Base-by-base conservation (phyloP, 257 asterid species). In the Solanum lignicaule region DNA sequence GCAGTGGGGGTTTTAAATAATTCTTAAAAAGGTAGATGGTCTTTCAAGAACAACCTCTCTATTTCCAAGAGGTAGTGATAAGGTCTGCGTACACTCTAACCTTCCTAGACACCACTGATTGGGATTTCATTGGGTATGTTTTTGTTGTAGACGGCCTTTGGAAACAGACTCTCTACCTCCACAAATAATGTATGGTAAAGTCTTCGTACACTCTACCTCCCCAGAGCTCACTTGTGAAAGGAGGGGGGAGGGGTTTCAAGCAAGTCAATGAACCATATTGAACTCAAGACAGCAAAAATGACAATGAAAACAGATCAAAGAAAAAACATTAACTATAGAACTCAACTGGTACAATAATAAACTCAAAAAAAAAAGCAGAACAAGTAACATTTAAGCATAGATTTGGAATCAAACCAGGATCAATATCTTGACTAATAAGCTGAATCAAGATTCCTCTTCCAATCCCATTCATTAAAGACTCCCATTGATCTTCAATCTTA, bases 361-460 rank as follows among this genome's bases (percentile, higher is more conserved):
- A 39, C 60, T 23, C 23, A 33, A 38, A 38, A 38, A 38, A 38
- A 38, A 38, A 11, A 12, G 25, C 8, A 52, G 60, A 52, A 18
- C 6, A 16, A 73, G 10, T 0, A 6, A 6, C 41, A 38, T 38
- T 38, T 38, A 38, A 7, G 11, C 76, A 29, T 18, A 83, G 36
- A 31, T 55, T 31, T 33, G 87, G 36, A 21, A 83, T 18, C 71
- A 78, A 89, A 96, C 99, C 95, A 86, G 98, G 95, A 90, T 95
- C 95, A 93, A 92, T 86, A 55, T 94, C 98, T 92, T 94, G 90
- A 89, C 98, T 96, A 86, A 95, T 87, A 85, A 96, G 95, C 90
- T 93, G 98, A 92, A 96, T 83, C 73, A 82, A 90, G 93, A 95
- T 95, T 87, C 99, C 99, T 91, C 90, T 91, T 15, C 99, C 99